Percentiles rank a stretch among this genome's conserved stretches.
These are phyloP conservation scores for Myriosclerotinia curreyana DNA, from an alignment of 2,329 filamentous ascomycete species.

Conservation along the genomic window DNA sequence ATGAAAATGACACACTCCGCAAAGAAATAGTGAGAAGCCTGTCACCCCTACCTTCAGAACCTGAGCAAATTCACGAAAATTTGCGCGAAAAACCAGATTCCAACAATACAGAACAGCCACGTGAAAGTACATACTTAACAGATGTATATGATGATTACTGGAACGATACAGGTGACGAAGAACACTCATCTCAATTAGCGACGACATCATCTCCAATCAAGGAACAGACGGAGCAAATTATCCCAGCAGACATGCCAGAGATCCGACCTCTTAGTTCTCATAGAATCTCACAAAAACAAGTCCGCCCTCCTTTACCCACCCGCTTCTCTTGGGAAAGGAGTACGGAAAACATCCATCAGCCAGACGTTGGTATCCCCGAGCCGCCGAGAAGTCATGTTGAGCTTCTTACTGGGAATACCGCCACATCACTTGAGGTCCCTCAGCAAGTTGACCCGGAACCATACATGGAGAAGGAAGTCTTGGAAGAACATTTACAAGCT, in stretches of 20 bases:
- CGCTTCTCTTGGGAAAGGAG: slow-evolving; percentile 38
- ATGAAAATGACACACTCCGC: slow-evolving; percentile 67
- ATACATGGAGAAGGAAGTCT: slow-evolving; percentile 19
- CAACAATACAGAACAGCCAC: slow-evolving; percentile 26
- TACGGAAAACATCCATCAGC: slow-evolving; percentile 26
- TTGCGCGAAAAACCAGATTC: slow-evolving; percentile 13
- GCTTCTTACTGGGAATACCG: not conserved
- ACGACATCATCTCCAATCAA: slow-evolving; percentile 1
- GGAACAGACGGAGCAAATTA: slow-evolving; percentile 26
- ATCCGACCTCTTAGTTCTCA: slow-evolving; percentile 33
- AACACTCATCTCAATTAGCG: slow-evolving; percentile 11
- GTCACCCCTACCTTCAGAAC: slow-evolving; percentile 46
- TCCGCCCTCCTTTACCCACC: slow-evolving; percentile 26
- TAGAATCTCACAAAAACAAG: slow-evolving; percentile 25
- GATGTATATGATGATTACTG: slow-evolving; percentile 68
- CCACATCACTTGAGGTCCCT: not conserved
- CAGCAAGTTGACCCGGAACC: slow-evolving; percentile 1
- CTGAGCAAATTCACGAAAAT: slow-evolving; percentile 24
- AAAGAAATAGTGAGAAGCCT: slow-evolving; percentile 74
- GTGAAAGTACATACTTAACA: slow-evolving; percentile 62
- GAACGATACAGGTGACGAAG: slow-evolving; percentile 48
- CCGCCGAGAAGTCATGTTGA: not conserved
- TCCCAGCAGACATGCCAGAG: slow-evolving; percentile 29
- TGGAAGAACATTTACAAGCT: not conserved
- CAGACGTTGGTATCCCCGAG: not conserved